Evolutionary conservation across 1,284 basidiomycete genomes (phyloP).

Genomic region (Puccinia horiana): DNA sequence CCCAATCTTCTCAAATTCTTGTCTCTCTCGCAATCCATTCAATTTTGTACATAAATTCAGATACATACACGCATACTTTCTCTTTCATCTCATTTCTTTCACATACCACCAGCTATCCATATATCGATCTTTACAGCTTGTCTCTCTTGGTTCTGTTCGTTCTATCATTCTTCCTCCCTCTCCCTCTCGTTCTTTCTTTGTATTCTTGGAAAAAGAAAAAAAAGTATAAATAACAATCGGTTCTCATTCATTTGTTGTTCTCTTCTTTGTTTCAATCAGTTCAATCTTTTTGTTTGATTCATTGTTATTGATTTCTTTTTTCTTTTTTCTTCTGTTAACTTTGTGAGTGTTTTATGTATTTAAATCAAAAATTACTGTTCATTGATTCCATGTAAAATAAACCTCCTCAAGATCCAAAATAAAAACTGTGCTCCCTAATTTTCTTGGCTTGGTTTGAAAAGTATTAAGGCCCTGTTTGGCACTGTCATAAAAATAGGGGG

Average conservation of each 20-base stretch:
- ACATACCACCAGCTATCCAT: no score
- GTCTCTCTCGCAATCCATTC: not conserved
- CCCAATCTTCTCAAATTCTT: not conserved
- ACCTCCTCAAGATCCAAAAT: no score
- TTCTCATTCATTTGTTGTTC: not conserved
- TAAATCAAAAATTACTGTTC: no score
- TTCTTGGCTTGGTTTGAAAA: no score
- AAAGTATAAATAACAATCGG: not conserved
- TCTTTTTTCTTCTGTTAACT: no score
- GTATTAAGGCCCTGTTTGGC: no score
- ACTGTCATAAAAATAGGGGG: no score
- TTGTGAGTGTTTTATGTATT: no score
- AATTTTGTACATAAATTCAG: not conserved
- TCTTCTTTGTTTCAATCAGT: not conserved
- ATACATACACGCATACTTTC: not conserved
- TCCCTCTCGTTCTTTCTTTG: not conserved
- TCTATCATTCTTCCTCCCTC: not conserved
- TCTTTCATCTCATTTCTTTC: not conserved
- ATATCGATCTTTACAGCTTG: not conserved
- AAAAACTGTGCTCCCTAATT: no score
- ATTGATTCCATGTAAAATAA: no score
- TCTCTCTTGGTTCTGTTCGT: no score
- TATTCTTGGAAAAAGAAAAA: not conserved
- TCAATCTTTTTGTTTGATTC: not conserved
- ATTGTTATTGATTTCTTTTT: no score